phyloP scores from a whole-genome alignment of 2,329 filamentous ascomycete species.

The Fusarium sp. region DNA sequence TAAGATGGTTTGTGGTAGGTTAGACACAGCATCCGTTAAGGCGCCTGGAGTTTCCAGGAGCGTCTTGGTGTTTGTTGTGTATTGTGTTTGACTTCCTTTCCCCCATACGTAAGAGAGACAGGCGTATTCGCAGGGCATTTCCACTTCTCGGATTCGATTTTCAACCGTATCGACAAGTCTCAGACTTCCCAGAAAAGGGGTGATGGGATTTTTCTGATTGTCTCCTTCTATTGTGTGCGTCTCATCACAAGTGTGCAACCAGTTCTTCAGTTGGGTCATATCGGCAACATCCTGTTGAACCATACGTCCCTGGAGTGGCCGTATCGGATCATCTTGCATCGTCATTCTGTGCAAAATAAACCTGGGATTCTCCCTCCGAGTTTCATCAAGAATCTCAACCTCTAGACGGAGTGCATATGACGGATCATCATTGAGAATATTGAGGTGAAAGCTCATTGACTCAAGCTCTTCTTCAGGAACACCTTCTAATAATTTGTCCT shows the following conservation, averaged over 20 bases:
- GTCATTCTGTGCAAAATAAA: slow-evolving; percentile 2
- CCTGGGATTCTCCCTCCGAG: not conserved
- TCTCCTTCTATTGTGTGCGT: not conserved
- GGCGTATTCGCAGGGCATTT: slow-evolving; percentile 11
- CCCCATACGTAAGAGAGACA: slow-evolving; percentile 30
- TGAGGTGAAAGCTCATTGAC: not conserved
- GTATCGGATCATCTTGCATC: fast-evolving
- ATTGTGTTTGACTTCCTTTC: slow-evolving; percentile 24
- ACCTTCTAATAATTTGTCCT: not conserved
- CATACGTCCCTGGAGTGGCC: slow-evolving; percentile 5
- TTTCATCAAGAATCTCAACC: slow-evolving; percentile 5
- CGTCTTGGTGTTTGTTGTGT: slow-evolving; percentile 11
- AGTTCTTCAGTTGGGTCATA: not conserved
- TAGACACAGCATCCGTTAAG: fast-evolving
- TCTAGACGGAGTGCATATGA: slow-evolving; percentile 9
- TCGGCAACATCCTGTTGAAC: slow-evolving; percentile 4
- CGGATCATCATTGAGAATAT: not conserved
- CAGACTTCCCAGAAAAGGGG: not conserved
- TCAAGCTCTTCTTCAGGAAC: not conserved
- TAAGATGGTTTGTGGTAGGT: slow-evolving; percentile 21
- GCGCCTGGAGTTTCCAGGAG: not conserved
- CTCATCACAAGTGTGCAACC: slow-evolving; percentile 5
- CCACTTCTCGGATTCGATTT: slow-evolving; percentile 1
- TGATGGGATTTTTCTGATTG: not conserved
- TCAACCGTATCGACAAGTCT: slow-evolving; percentile 12